These are phyloP conservation scores for Ilyonectria destructans DNA, from an alignment of 2,329 filamentous ascomycete genomes.

Conservation along the genomic window DNA sequence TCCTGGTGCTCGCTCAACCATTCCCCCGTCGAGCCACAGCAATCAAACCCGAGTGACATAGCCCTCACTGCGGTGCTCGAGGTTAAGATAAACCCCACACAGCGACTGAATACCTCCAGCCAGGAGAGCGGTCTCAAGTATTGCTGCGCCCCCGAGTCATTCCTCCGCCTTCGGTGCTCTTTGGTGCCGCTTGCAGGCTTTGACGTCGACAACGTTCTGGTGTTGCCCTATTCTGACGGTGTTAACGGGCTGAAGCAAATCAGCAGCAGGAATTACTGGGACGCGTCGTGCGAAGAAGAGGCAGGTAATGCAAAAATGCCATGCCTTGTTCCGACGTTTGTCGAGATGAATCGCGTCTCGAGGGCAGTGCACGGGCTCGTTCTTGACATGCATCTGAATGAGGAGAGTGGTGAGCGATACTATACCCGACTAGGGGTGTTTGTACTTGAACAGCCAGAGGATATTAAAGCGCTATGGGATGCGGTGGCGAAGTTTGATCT, in stretches of 20 bases:
- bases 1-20: slow-evolving; percentile 38
- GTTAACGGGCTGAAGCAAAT: not conserved
- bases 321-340: slow-evolving; percentile 27
- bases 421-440: slow-evolving; percentile 20
- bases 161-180: slow-evolving; percentile 27
- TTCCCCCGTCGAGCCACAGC: slow-evolving; percentile 25
- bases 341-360: slow-evolving; percentile 2
- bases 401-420: not conserved
- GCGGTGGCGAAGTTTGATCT: slow-evolving; percentile 11
- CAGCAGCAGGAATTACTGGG: slow-evolving; percentile 28
- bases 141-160: slow-evolving; percentile 14
- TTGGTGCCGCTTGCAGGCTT: slow-evolving; percentile 9
- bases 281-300: slow-evolving; percentile 25
- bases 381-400: not conserved
- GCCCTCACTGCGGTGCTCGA: slow-evolving; percentile 17
- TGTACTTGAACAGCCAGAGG: not conserved
- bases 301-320: slow-evolving; percentile 11
- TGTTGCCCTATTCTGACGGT: not conserved
- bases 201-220: not conserved
- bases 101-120: not conserved
- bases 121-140: slow-evolving; percentile 14
- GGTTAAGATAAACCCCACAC: not conserved
- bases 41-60: not conserved
- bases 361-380: slow-evolving; percentile 20
- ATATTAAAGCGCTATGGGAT: slow-evolving; percentile 16